These are phyloP conservation scores for Podaxis sp. DNA, from an alignment of 768 basidiomycete genomes.

Conservation along the genomic window DNA sequence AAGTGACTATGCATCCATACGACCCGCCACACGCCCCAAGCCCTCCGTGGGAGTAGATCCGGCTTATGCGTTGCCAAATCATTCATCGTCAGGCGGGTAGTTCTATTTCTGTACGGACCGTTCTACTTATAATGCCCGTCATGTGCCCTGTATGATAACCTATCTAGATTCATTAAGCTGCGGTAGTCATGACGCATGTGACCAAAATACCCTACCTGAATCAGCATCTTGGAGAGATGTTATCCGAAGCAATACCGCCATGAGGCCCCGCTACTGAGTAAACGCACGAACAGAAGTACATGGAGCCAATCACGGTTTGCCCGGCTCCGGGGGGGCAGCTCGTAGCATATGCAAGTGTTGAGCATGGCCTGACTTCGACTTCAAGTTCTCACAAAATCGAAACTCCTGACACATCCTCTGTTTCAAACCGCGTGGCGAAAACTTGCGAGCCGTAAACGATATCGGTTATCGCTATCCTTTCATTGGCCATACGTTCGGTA, in stretches of 20 bases:
- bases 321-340: neutral
- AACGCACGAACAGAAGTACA: neutral
- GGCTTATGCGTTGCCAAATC: neutral
- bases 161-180: neutral
- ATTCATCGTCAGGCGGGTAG: neutral
- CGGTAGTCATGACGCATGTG: too few species aligned
- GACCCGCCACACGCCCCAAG: neutral
- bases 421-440: neutral
- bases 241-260: conserved; percentile 8
- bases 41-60: neutral
- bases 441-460: neutral
- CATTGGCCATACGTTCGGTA: neutral
- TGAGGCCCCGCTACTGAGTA: neutral
- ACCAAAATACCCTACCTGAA: neutral
- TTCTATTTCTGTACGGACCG: neutral
- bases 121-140: neutral
- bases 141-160: neutral
- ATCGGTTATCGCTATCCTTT: neutral
- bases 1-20: neutral
- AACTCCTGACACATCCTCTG: neutral
- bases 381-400: neutral
- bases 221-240: neutral
- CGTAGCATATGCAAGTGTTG: neutral
- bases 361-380: neutral
- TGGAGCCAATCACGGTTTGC: neutral